phyloP scores from a whole-genome alignment of 2,329 filamentous ascomycete genomes.

The Sporothrix pallida region DNA sequence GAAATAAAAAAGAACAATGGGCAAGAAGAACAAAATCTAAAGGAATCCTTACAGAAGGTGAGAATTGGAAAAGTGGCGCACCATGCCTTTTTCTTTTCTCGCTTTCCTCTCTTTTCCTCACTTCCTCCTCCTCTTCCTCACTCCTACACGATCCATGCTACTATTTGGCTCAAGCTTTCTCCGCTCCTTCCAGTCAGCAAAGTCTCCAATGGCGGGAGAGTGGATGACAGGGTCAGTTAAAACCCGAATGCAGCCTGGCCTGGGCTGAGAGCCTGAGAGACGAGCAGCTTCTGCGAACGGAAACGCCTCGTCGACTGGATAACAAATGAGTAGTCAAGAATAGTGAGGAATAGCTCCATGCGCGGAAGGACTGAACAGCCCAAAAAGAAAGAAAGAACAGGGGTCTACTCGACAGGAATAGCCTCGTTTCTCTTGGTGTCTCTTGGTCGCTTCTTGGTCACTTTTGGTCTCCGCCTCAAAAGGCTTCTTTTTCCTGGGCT shows the following conservation, averaged over 20 bases:
- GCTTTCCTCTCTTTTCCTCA: not conserved
- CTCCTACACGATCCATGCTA: not conserved
- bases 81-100: not conserved
- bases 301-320: not conserved
- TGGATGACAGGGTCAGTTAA: not conserved
- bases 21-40: not conserved
- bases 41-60: not conserved
- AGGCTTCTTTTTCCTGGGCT: conserved; percentile 8
- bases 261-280: not conserved
- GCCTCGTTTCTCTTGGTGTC: not conserved
- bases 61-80: conserved; percentile 19
- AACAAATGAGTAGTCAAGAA: not conserved
- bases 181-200: not conserved
- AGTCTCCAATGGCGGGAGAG: not conserved
- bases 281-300: not conserved
- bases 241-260: conserved; percentile 15
- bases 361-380: not conserved
- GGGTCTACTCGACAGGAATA: not conserved
- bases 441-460: too few relatives aligned
- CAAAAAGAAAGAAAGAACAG: not conserved
- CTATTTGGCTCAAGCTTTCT: not conserved
- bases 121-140: not conserved
- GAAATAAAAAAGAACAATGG: not conserved
- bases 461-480: not conserved
- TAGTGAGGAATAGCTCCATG: not conserved